phyloP scores from a whole-genome alignment of 2,329 filamentous ascomycete genomes.

The Xylaria sp. region DNA sequence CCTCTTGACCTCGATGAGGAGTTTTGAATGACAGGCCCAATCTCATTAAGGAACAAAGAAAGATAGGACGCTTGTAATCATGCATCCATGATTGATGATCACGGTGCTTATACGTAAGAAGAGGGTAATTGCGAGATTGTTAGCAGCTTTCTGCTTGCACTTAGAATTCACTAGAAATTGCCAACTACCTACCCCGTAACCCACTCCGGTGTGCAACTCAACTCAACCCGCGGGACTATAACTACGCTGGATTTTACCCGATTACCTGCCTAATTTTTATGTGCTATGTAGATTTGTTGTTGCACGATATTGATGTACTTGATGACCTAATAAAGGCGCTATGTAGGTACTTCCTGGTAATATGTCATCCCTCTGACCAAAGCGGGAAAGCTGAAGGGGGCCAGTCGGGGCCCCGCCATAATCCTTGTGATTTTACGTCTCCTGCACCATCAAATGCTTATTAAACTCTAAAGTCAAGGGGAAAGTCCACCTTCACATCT shows the following conservation, averaged over 20 bases:
- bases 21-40: background rate
- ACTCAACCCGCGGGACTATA: background rate
- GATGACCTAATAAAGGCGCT: background rate
- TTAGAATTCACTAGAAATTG: too few species aligned
- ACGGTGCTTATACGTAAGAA: background rate
- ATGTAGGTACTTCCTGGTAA: too few species aligned
- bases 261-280: background rate
- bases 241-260: background rate
- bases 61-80: background rate
- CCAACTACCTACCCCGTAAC: too few species aligned
- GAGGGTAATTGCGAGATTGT: too few species aligned
- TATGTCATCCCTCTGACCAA: background rate
- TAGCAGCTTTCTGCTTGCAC: too few species aligned
- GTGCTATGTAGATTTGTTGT: too few species aligned
- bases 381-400: background rate
- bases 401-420: background rate
- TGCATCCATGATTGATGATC: background rate
- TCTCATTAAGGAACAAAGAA: too few species aligned
- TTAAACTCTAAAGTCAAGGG: background rate
- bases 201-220: background rate
- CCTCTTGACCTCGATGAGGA: background rate
- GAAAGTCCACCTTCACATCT: background rate
- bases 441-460: constrained; percentile 2
- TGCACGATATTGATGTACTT: background rate
- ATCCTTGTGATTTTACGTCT: constrained; percentile 4